These are phyloP conservation scores for Paxillus rubicundulus DNA, from an alignment of 768 basidiomycete species.

Conservation along the genomic window DNA sequence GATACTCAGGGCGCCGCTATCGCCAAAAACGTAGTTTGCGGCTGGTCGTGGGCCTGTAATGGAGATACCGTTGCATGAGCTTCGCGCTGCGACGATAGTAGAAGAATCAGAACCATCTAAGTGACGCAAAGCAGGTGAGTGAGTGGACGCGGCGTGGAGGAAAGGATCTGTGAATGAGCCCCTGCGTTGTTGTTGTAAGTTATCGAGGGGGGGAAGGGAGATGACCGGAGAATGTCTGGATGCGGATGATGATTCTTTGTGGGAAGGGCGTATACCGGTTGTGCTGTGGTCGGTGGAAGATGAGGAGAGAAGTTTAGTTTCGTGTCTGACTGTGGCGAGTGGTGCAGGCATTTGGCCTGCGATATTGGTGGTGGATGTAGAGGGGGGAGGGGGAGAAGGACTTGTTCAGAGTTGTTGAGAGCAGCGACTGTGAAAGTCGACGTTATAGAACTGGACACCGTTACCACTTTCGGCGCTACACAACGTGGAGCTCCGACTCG, in stretches of 20 bases:
- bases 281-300: conserved; percentile 5
- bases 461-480: conserved; percentile 23
- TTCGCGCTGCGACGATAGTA: conserved; percentile 10
- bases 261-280: conserved; percentile 25
- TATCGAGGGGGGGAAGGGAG: conserved; percentile 73
- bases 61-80: conserved; percentile 34
- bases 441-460: conserved; percentile 28
- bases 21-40: conserved; percentile 71
- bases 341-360: conserved; percentile 13
- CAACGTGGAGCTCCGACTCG: conserved; percentile 29
- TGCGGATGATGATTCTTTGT: conserved; percentile 27
- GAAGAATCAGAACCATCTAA: conserved; percentile 21
- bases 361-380: background rate
- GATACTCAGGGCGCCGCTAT: conserved; percentile 36
- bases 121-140: conserved; percentile 17
- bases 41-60: conserved; percentile 51
- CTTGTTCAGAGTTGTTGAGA: background rate
- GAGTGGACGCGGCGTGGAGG: conserved; percentile 56
- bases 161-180: conserved; percentile 84
- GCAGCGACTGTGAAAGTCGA: conserved; percentile 22
- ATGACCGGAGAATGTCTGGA: conserved; percentile 51
- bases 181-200: conserved; percentile 75
- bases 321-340: conserved; percentile 9
- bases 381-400: background rate
- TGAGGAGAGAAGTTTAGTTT: conserved; percentile 1